Evolutionary conservation across 495 filamentous ascomycete genomes (phyloP).

Genomic region (Hyaloscypha bicolor): DNA sequence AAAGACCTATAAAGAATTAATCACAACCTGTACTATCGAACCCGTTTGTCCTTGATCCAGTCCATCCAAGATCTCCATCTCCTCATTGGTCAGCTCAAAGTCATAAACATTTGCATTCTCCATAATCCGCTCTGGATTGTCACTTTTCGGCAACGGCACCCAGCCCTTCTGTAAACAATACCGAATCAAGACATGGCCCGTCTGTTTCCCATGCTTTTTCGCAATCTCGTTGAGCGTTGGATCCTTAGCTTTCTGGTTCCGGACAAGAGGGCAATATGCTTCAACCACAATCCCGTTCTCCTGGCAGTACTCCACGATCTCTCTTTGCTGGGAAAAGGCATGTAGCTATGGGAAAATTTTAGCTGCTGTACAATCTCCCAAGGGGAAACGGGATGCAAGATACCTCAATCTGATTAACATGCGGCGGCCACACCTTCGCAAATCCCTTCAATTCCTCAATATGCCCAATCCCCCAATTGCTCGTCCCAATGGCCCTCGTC

Average conservation of each 20-base stretch:
- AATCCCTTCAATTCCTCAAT: conserved; percentile 45
- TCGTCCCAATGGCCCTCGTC: conserved; percentile 67
- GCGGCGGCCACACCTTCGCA: conserved; percentile 45
- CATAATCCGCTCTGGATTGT: conserved; percentile 57
- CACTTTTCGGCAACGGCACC: conserved; percentile 62
- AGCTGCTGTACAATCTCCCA: not conserved
- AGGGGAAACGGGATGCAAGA: not conserved
- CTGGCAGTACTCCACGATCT: conserved; percentile 78
- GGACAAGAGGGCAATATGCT: conserved; percentile 66
- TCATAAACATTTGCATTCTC: conserved; percentile 58
- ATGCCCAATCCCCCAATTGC: conserved; percentile 53
- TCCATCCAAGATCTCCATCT: conserved; percentile 52
- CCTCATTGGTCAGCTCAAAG: conserved; percentile 65
- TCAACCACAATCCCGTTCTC: conserved; percentile 54
- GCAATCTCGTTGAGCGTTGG: conserved; percentile 46
- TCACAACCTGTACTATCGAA: conserved; percentile 24
- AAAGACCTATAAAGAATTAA: not conserved
- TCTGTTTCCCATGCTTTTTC: conserved; percentile 42
- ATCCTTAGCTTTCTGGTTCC: conserved; percentile 56
- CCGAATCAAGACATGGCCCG: conserved; percentile 51
- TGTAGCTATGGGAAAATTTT: conserved; percentile 46
- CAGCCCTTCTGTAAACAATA: conserved; percentile 55
- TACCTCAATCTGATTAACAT: conserved; percentile 63
- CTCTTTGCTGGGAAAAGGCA: conserved; percentile 57
- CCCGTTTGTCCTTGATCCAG: conserved; percentile 24